Evolutionary conservation across 176 grass and related monocot genomes (phyloP).

Genomic region (Aegilops longissima): DNA sequence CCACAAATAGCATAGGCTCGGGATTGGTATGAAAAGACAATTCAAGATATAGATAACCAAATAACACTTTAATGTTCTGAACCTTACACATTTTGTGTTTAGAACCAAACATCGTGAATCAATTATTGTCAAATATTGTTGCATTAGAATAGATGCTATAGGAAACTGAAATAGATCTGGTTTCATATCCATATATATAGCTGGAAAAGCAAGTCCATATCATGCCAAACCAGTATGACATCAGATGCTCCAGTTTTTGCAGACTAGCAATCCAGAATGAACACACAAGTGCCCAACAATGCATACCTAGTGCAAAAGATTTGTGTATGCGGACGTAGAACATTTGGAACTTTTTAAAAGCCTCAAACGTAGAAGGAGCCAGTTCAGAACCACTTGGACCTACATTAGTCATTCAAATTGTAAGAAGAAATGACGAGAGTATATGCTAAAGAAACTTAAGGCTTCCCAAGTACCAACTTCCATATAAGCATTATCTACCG

Average conservation of each 20-base stretch:
- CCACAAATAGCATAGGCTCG: neutral
- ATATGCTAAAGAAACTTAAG: neutral
- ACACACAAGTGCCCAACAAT: neutral
- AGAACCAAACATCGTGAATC: conserved; percentile 3
- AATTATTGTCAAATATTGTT: neutral
- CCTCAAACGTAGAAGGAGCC: conserved; percentile 75
- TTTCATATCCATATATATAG: neutral
- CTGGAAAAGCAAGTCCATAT: neutral
- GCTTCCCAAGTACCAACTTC: neutral
- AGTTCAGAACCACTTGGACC: conserved; percentile 82
- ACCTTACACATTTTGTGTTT: neutral
- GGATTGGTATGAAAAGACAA: conserved; percentile 10
- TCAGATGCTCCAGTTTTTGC: neutral
- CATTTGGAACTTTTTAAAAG: conserved; percentile 91
- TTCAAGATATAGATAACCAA: conserved; percentile 7
- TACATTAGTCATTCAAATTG: conserved; percentile 45
- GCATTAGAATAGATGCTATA: conserved; percentile 7
- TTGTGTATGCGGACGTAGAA: conserved; percentile 84
- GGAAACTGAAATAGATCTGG: neutral
- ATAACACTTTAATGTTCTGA: neutral
- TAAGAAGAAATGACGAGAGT: neutral
- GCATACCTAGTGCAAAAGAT: conserved; percentile 94
- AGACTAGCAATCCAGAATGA: conserved; percentile 12
- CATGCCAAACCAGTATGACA: neutral
- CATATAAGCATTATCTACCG: neutral